Evolutionary conservation across 306 rosid genomes (phyloP), one percentile per base, ranked within the genome.

Genomic region (Potentilla sterilis): DNA sequence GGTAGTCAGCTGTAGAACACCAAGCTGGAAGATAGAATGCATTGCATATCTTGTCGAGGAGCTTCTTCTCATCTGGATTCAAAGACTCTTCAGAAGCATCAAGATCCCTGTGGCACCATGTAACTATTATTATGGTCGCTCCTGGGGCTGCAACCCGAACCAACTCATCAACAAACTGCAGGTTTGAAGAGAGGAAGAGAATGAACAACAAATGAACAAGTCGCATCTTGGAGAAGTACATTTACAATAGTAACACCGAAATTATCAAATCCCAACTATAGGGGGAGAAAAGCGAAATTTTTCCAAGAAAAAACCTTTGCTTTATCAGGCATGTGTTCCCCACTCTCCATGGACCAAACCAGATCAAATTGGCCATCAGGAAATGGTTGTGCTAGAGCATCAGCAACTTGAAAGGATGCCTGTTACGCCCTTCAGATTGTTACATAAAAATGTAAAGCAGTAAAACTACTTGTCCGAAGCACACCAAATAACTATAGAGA

Each of bases 331-430:
- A 95, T 95, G 82, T 95, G 98, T 78, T 95, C 98, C 40, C 98
- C 98, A 75, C 98, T 95, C 82, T 95, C 98, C 98, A 95, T 90
- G 63, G 97, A 95, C 98, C 97, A 95, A 15, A 92, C 92, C 69
- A 95, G 81, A 81, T 95, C 97, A 75, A 95, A 95, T 51, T 85
- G 77, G 8, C 81, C 92, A 15, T 92, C 93, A 3, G 85, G 79
- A 79, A 95, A 95, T 62, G 98, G 98, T 72, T 90, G 97, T 5
- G 89, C 75, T 66, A 95, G 75, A 79, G 98, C 98, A 48, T 95
- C 97, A 18, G 91, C 98, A 9, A 95, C 98, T 76, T 78, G 93
- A 78, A 85, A 94, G 7, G 87, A 87, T 47, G 82, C 97, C 98
- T 93, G 82, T 69, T 16, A 67, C 0, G 77, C 32, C 73, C 37